Evolutionary conservation across 1,284 basidiomycete genomes (phyloP).

Genomic region (Singerocomus inundabilis): DNA sequence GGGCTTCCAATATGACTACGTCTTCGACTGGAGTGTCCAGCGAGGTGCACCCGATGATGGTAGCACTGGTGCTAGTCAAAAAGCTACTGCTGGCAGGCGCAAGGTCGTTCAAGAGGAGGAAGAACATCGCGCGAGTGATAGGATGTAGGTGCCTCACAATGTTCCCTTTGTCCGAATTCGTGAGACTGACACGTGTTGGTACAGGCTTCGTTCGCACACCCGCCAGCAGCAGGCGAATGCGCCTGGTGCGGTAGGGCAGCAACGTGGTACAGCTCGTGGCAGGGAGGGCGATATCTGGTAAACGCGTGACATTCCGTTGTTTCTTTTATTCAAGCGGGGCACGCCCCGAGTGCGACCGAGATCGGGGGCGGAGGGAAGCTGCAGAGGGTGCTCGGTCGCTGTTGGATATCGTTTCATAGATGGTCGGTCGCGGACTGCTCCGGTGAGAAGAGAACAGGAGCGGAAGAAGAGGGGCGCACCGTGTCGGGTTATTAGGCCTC

Average conservation of each 20-base stretch:
- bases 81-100: slow-evolving; percentile 57
- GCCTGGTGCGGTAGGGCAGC: slow-evolving; percentile 56
- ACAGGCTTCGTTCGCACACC: slow-evolving; percentile 80
- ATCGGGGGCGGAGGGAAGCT: slow-evolving; percentile 59
- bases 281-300: slow-evolving; percentile 74
- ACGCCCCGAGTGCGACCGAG: slow-evolving; percentile 61
- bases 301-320: slow-evolving; percentile 40
- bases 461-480: slow-evolving; percentile 38
- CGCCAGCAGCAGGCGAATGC: slow-evolving; percentile 64
- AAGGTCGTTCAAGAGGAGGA: slow-evolving; percentile 81
- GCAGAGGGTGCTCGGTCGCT: slow-evolving; percentile 50
- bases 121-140: slow-evolving; percentile 71
- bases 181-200: slow-evolving; percentile 15
- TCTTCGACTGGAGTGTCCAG: slow-evolving; percentile 97
- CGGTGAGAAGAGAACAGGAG: slow-evolving; percentile 16
- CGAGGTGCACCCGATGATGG: slow-evolving; percentile 66
- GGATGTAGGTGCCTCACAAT: slow-evolving; percentile 60
- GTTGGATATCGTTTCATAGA: slow-evolving; percentile 39
- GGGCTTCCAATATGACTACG: slow-evolving; percentile 97
- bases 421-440: slow-evolving; percentile 35
- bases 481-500: slow-evolving; percentile 30
- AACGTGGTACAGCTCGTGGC: slow-evolving; percentile 49
- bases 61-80: slow-evolving; percentile 55
- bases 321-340: slow-evolving; percentile 45
- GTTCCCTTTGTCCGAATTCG: slow-evolving; percentile 22